Base-by-base conservation (phyloP, 1,284 basidiomycete genomes). In the Fomitopsis betulina region DNA sequence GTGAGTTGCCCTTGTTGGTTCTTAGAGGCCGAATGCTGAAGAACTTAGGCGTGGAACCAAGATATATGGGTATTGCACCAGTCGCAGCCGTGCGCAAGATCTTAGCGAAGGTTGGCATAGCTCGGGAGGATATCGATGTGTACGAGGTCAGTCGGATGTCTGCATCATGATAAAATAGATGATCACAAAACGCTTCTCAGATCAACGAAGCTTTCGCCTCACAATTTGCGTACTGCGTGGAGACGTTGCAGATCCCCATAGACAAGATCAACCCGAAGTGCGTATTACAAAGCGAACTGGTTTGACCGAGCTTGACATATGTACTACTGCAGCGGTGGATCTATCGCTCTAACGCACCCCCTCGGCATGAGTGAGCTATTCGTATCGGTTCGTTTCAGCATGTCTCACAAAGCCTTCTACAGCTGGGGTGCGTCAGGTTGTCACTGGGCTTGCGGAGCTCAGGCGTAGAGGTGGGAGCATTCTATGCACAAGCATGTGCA, bases 201-300 rank as follows among this genome's bases (percentile, higher is more conserved):
- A 90, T 91, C 64, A 94, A 93, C 64, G 91, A 93, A 71, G 91
- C 91, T 1, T 91, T 91, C 61, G 87, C 88, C 1, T 89, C 87
- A 3, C 88, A 92, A 66, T 92, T 90, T 64, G 87, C 84, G 6
- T 85, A 89, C 67, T 90, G 89, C 60, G 83, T 94, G 17, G 89
- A 96, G 68, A 80, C 93, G 67, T 78, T 96, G 39, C 79, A 81
- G 32, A 81, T 97, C 50, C 84, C 91, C 8, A 86, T 91, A 33
- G 87, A 90, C 60, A 95, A 88, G 73, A 89, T 95, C 65, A 95
- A 96, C 69, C 90, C 92, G 15, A 93, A 93, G 85, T 90, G 70
- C 27, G 8, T 30, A 30, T 32, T 39, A 25, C 15, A 19, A 13
- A 12, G 9, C 30, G 40, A 23, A 8, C 54, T 47, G 5, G 5